Conservation (phyloP, 257 asterid species). For the Solanum appendiculatum region DNA sequence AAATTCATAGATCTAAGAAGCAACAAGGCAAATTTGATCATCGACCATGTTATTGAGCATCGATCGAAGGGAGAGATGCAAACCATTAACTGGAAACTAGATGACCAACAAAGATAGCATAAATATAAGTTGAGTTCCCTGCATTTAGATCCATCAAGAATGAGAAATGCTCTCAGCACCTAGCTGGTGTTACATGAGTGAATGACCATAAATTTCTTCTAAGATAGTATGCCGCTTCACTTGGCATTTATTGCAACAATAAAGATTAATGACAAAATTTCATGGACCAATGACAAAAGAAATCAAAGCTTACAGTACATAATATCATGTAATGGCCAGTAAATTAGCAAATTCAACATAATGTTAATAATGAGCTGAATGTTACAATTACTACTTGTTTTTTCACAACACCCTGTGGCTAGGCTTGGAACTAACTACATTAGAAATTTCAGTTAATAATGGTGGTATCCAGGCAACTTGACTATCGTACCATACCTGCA, state of each 20-base stretch:
- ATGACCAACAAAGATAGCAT: not conserved
- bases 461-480: not conserved
- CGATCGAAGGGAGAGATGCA: not conserved
- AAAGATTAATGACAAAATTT: not conserved
- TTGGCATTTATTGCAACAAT: not conserved
- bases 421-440: not conserved
- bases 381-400: not conserved
- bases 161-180: not conserved
- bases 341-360: not conserved
- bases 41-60: not conserved
- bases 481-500: not conserved
- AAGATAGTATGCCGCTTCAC: not conserved
- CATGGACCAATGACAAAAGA: not conserved
- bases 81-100: not conserved
- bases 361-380: not conserved
- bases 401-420: not conserved
- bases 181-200: not conserved
- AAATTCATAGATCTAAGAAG: not conserved
- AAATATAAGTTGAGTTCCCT: not conserved
- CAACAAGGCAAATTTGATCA: not conserved
- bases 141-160: not conserved
- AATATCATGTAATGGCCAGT: not conserved
- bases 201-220: not conserved
- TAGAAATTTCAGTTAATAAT: not conserved
- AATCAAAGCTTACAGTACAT: not conserved